A percentile compares a stretch with the other conserved stretches of the same genome.
Evolutionary conservation across 2,329 filamentous ascomycete species (phyloP).

Genomic region (Davidsoniella eucalypti): DNA sequence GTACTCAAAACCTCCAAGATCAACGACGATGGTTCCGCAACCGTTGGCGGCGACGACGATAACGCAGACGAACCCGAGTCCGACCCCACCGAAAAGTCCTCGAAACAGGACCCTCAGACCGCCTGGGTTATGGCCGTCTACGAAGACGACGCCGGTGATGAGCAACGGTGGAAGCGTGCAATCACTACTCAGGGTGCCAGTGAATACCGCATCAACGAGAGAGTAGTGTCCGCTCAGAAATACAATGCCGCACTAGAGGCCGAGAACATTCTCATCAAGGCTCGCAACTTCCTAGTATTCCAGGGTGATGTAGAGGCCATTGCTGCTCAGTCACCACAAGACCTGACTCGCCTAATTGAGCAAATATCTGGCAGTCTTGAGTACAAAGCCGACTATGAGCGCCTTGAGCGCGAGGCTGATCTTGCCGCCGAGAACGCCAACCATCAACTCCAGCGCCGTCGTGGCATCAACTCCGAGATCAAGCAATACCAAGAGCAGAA

Average conservation of each 20-base stretch:
- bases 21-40: constrained; percentile 73
- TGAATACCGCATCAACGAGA: constrained; percentile 95
- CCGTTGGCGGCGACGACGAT: constrained; percentile 40
- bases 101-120: constrained; percentile 72
- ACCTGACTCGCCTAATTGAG: constrained; percentile 84
- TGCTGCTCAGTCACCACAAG: constrained; percentile 83
- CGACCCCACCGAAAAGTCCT: constrained; percentile 42
- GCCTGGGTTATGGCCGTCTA: constrained; percentile 99
- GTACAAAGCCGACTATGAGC: constrained; percentile 86
- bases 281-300: constrained; percentile 93
- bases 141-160: constrained; percentile 88
- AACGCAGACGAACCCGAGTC: constrained; percentile 42
- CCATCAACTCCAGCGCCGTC: constrained; percentile 72
- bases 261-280: constrained; percentile 96
- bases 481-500: constrained; percentile 97
- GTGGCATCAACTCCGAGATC: constrained; percentile 93
- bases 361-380: constrained; percentile 95
- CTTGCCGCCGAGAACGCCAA: constrained; percentile 77
- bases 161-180: constrained; percentile 87
- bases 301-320: constrained; percentile 97
- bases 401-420: constrained; percentile 70
- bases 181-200: constrained; percentile 80
- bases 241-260: constrained; percentile 87
- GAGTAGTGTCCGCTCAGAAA: constrained; percentile 69
- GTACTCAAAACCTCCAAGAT: constrained; percentile 86